Base-by-base conservation (phyloP, 768 basidiomycete genomes). In the Astraeus odoratus region DNA sequence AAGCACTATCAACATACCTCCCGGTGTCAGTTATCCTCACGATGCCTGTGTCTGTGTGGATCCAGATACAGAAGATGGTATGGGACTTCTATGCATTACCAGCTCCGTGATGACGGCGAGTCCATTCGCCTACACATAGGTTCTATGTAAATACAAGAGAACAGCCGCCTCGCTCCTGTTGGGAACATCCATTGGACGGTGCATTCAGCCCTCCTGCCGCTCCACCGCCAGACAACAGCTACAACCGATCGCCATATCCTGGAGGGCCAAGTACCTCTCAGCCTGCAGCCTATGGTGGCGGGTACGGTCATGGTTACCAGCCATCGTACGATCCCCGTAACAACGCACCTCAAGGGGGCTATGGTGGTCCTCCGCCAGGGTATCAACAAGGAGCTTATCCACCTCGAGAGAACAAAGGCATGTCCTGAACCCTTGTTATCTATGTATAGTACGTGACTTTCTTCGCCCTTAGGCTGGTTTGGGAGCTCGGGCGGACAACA, bases 61-160 rank as follows among this genome's bases (percentile, higher is more conserved):
- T 61, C 43, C 57, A 82, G 81, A 43, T 86, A 86, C 57, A 74
- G 71, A 51, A 62, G 78, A 50, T 88, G 85, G 85, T 86, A 49
- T 39, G 30, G 10, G 72, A 59, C 39, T 45, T 26, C 20, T 18
- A 5, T n/a, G n/a, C n/a, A n/a, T n/a, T n/a, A n/a, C n/a, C 27
- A 43, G 29, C 6, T 19, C 22, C 34, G 31, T 9, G 8, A n/a
- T 13, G 4, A 18, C 26, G 10, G 33, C 4, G 8, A 39, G 5
- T 26, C 50, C 22, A 55, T 24, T 41, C 26, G 37, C 10, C 36
- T 40, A 29, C 9, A 13, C 27, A 13, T 49, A 88, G 86, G 86
- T 89, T 77, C 69, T 89, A 89, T 51, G 83, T 89, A 36, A 78
- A 88, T 53, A 84, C 82, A 0, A 60, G 55, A 20, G 72, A 75